phyloP scores from a whole-genome alignment of 371 early-diverging fungal species.

The Sporodiniella umbellata region DNA sequence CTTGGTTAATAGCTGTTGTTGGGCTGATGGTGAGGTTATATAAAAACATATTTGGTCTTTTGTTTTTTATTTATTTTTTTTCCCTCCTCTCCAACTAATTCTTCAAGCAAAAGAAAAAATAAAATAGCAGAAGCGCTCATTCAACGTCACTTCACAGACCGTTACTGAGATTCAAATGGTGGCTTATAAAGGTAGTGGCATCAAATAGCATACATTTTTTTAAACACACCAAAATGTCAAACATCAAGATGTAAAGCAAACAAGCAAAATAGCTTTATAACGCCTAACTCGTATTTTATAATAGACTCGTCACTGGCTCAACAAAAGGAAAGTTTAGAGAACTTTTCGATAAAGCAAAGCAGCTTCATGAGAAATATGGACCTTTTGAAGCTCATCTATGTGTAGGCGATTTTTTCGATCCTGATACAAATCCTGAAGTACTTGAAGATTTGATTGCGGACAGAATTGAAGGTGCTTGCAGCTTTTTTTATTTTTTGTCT shows the following conservation, averaged over 20 bases:
- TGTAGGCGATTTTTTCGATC: constrained; percentile 77
- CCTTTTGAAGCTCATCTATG: constrained; percentile 82
- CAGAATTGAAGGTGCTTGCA: constrained; percentile 53
- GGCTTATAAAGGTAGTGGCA: background rate
- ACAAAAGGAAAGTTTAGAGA: constrained; percentile 62
- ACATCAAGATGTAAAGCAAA: constrained; percentile 12
- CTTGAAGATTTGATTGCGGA: constrained; percentile 52
- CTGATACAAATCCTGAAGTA: constrained; percentile 35
- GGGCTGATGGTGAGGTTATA: constrained; percentile 90
- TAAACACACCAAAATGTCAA: background rate
- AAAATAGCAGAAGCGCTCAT: background rate
- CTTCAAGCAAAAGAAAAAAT: background rate
- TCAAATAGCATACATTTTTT: background rate
- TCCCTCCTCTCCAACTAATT: background rate
- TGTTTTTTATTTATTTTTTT: too few relatives aligned
- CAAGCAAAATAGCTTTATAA: background rate
- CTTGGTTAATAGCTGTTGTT: constrained; percentile 73
- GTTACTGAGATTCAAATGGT: background rate
- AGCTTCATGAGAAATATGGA: constrained; percentile 77
- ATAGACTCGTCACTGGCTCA: constrained; percentile 67
- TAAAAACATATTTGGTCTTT: constrained; percentile 68
- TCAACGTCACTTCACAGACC: background rate
- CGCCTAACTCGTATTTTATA: background rate
- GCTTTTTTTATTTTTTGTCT: background rate
- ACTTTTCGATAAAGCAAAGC: constrained; percentile 65